These are phyloP conservation scores for Trypanosoma lewisi DNA, from an alignment of 208 protist species.

Conservation along the genomic window DNA sequence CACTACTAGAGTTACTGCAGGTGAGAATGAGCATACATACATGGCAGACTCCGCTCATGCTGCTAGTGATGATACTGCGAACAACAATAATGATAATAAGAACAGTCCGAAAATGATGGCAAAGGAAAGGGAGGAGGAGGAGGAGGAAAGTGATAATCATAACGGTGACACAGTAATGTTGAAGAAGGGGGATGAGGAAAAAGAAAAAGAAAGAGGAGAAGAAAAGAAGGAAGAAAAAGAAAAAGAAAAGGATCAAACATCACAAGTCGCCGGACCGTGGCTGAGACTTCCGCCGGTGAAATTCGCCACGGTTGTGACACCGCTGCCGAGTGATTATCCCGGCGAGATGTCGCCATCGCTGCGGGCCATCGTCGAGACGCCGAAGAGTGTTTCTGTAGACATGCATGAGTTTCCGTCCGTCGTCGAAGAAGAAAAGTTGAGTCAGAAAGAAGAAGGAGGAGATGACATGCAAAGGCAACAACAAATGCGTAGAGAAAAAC, in stretches of 20 bases:
- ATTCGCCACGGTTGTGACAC: conserved; percentile 2
- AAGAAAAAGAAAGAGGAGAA: background rate
- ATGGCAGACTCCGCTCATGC: background rate
- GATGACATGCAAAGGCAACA: too few relatives aligned
- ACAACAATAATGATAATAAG: background rate
- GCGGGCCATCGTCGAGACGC: conserved; percentile 17
- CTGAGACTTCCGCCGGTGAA: background rate
- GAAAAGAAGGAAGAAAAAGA: background rate
- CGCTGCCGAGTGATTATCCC: conserved; percentile 18
- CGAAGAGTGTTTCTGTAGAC: background rate
- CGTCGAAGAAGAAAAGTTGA: background rate
- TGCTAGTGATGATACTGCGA: background rate
- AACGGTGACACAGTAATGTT: too few relatives aligned
- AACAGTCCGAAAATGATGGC: background rate
- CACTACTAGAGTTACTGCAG: too few relatives aligned
- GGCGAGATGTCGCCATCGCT: conserved; percentile 20
- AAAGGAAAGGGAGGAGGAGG: background rate
- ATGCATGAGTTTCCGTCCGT: too few relatives aligned
- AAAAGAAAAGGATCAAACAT: background rate
- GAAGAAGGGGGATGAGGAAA: background rate
- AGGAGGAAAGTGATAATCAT: background rate
- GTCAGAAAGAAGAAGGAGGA: background rate
- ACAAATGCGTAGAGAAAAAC: background rate
- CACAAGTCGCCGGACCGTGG: background rate
- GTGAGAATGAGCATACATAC: too few relatives aligned